Conservation (phyloP, 2,329 filamentous ascomycete species). For the Cryphonectria japonica region DNA sequence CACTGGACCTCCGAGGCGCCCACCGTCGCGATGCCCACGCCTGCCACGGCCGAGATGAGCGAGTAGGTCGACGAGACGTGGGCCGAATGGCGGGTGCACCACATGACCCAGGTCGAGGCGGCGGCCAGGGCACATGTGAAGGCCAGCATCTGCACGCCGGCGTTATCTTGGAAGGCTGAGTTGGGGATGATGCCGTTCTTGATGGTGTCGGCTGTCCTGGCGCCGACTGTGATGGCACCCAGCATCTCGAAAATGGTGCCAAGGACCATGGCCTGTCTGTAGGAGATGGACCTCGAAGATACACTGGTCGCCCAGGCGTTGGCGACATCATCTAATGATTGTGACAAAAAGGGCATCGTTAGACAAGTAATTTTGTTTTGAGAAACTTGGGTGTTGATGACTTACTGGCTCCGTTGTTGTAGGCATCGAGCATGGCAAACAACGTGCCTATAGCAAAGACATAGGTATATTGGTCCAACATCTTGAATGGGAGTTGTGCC, state of each 20-base stretch:
- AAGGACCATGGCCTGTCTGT: slow-evolving; percentile 70
- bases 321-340: slow-evolving; percentile 72
- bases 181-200: slow-evolving; percentile 76
- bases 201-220: slow-evolving; percentile 75
- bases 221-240: slow-evolving; percentile 69
- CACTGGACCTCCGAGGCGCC: slow-evolving; percentile 66
- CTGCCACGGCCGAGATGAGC: slow-evolving; percentile 69
- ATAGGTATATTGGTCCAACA: slow-evolving; percentile 69
- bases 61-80: slow-evolving; percentile 77
- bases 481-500: slow-evolving; percentile 43
- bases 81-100: slow-evolving; percentile 74
- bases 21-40: slow-evolving; percentile 70
- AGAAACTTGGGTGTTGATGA: neutral
- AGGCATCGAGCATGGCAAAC: slow-evolving; percentile 77
- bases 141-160: slow-evolving; percentile 70
- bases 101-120: slow-evolving; percentile 77
- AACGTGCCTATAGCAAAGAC: slow-evolving; percentile 76
- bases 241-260: slow-evolving; percentile 70
- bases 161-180: slow-evolving; percentile 60
- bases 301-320: slow-evolving; percentile 83
- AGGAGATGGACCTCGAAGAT: slow-evolving; percentile 75
- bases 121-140: slow-evolving; percentile 67
- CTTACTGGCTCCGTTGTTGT: slow-evolving; percentile 78
- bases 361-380: neutral
- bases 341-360: slow-evolving; percentile 13